Percentiles rank a stretch among this genome's conserved stretches.
Evolutionary conservation across 1,284 basidiomycete genomes (phyloP).

Genomic region (Heliocybe sulcata): DNA sequence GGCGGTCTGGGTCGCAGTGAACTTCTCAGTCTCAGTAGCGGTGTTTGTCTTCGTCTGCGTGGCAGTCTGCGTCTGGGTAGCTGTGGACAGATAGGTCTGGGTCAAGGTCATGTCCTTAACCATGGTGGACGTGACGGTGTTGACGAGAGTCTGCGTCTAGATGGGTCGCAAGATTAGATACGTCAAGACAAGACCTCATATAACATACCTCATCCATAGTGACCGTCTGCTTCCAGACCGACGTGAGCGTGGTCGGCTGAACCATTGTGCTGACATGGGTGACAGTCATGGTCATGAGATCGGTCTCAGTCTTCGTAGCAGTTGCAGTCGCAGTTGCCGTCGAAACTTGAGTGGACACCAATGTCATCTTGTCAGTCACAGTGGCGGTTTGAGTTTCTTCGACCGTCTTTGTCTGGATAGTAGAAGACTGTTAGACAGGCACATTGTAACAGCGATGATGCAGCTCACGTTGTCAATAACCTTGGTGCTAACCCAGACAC

Average conservation of each 20-base stretch:
- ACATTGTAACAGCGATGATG: background rate
- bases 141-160: background rate
- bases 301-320: constrained; percentile 11
- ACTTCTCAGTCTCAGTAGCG: constrained; percentile 36
- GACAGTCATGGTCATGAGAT: constrained; percentile 37
- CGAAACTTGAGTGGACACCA: no score
- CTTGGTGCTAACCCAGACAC: constrained; percentile 44
- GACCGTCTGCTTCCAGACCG: background rate
- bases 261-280: constrained; percentile 20
- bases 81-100: background rate
- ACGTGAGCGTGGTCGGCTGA: background rate
- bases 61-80: background rate
- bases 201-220: background rate
- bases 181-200: background rate
- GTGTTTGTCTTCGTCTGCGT: constrained; percentile 46
- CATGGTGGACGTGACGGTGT: constrained; percentile 1
- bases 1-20: constrained; percentile 19
- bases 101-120: background rate
- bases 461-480: constrained; percentile 52
- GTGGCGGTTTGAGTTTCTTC: constrained; percentile 29
- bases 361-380: constrained; percentile 29
- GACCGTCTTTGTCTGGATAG: constrained; percentile 38
- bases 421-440: background rate
- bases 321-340: constrained; percentile 23
- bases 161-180: background rate